Evolutionary conservation across 208 protist genomes (phyloP).

Genomic region (Trichomonas gallinae): DNA sequence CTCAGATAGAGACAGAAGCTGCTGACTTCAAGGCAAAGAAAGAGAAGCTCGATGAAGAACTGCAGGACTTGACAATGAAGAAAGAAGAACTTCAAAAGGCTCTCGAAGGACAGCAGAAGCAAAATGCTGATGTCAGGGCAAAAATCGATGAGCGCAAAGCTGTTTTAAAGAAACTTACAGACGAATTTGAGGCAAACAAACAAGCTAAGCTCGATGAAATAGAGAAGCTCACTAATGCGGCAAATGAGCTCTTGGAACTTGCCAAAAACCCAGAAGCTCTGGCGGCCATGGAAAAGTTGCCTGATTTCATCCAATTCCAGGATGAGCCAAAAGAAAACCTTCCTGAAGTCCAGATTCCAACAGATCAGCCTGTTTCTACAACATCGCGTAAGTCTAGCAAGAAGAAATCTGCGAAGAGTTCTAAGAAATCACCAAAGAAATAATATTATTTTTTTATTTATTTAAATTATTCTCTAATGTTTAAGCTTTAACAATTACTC

Average conservation of each 20-base stretch:
- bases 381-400: not conserved
- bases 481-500: not conserved
- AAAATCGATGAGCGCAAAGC: not conserved
- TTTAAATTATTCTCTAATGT: not conserved
- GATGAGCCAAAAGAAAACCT: not conserved
- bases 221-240: not conserved
- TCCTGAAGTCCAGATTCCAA: not conserved
- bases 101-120: not conserved
- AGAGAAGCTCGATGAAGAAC: not conserved
- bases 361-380: not conserved
- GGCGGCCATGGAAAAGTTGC: not conserved
- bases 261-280: not conserved
- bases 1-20: not conserved
- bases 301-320: not conserved
- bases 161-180: not conserved
- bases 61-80: not conserved
- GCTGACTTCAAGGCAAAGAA: not conserved
- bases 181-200: not conserved
- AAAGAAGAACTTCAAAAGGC: not conserved
- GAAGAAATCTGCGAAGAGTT: not conserved
- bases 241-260: not conserved
- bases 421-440: not conserved
- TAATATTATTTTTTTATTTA: not conserved
- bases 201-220: not conserved
- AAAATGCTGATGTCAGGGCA: not conserved